These are phyloP conservation scores for Ambrosia artemisiifolia DNA, from an alignment of 129 eudicot species.

Conservation along the genomic window DNA sequence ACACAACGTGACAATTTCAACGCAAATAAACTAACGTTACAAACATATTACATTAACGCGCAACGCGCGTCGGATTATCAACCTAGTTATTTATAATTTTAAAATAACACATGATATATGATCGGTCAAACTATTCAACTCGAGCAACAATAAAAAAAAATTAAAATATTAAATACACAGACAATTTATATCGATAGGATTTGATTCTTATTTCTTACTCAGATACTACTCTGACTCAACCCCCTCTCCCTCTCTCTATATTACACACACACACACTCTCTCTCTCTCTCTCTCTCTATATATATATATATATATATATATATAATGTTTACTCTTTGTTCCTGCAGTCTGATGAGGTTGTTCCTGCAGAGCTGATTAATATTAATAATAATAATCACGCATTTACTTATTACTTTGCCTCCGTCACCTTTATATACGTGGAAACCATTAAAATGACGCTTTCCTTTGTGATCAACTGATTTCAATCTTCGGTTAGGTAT, in stretches of 20 bases:
- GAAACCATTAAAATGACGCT: constrained; percentile 20
- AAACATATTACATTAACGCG: too few species aligned
- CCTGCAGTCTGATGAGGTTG: background rate
- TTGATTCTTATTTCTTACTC: constrained; percentile 35
- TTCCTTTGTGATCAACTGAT: constrained; percentile 4
- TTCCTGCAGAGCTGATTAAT: constrained; percentile 20
- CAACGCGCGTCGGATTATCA: too few species aligned
- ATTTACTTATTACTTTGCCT: constrained; percentile 7
- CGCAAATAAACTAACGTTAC: too few species aligned
- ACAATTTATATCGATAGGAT: background rate
- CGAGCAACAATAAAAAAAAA: too few species aligned
- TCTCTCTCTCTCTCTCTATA: background rate
- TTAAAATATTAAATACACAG: too few species aligned
- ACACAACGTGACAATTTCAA: too few species aligned
- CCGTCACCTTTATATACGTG: constrained; percentile 24
- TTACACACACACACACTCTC: background rate
- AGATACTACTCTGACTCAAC: constrained; percentile 29
- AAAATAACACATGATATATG: too few species aligned
- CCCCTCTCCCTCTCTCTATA: background rate
- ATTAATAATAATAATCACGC: constrained; percentile 19
- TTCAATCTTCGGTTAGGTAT: background rate
- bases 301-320: background rate
- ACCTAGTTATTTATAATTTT: too few species aligned
- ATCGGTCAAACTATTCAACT: too few species aligned
- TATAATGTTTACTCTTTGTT: background rate